Conservation (phyloP, 306 rosid species). For the Trichosanthes cucumerina region DNA sequence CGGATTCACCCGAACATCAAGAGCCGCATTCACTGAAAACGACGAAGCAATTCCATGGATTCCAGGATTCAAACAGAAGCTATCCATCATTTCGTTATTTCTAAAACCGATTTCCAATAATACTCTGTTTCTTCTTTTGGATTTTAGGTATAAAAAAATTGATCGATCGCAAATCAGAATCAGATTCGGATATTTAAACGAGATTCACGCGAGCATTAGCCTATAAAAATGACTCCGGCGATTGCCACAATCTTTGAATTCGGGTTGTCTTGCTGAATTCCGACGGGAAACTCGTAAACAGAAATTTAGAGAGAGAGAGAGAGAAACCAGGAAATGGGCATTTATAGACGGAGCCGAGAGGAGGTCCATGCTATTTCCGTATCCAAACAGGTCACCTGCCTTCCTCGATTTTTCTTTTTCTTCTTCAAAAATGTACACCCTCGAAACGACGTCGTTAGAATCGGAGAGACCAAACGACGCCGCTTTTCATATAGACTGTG, state of each 20-base stretch:
- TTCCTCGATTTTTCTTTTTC: not conserved
- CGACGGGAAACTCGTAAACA: not conserved
- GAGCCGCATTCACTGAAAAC: constrained; percentile 36
- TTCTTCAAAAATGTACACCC: not conserved
- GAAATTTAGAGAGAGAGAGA: not conserved
- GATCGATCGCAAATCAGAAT: not conserved
- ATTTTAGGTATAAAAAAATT: not conserved
- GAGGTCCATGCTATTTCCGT: constrained; percentile 3
- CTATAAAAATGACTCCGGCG: not conserved
- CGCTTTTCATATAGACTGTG: not conserved
- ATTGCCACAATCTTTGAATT: constrained; percentile 1
- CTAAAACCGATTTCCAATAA: not conserved
- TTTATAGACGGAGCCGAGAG: constrained; percentile 3
- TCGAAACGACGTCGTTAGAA: not conserved
- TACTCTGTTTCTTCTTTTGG: not conserved
- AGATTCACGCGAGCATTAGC: not conserved
- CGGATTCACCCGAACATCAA: constrained; percentile 44
- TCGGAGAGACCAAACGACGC: not conserved
- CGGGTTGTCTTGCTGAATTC: not conserved
- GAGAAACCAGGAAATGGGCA: not conserved
- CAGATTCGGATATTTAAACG: not conserved
- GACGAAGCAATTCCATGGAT: constrained; percentile 40
- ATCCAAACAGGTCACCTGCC: constrained; percentile 18
- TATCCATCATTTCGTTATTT: constrained; percentile 34
- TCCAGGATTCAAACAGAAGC: constrained; percentile 47